phyloP scores from a whole-genome alignment of 306 rosid species.

The Heteromeles arbutifolia region DNA sequence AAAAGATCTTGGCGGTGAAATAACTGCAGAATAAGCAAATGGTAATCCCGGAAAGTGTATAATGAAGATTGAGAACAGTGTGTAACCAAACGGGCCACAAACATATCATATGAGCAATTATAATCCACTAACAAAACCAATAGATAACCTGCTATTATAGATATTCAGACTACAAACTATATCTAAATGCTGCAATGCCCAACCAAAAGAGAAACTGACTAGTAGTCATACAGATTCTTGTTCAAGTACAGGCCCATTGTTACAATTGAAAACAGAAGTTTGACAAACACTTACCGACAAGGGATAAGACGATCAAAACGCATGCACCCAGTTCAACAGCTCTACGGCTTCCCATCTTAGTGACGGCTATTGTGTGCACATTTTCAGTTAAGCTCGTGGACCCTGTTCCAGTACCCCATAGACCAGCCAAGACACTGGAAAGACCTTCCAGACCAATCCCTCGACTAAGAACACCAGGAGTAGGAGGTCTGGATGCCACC shows the following conservation, averaged over 20 bases:
- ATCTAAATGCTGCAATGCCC: neutral
- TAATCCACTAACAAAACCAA: neutral
- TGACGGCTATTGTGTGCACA: constrained; percentile 92
- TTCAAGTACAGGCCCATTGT: neutral
- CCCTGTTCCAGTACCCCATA: constrained; percentile 98
- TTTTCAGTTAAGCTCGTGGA: constrained; percentile 91
- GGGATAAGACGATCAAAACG: constrained; percentile 72
- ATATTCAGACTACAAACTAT: neutral
- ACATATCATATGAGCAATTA: neutral
- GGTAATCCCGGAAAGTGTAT: neutral
- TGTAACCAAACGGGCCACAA: neutral
- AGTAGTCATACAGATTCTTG: neutral
- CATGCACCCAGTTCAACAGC: constrained; percentile 95
- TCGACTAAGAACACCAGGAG: constrained; percentile 90
- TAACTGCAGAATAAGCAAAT: neutral
- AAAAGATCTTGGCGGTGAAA: neutral
- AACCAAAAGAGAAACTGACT: neutral
- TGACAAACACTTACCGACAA: constrained; percentile 56
- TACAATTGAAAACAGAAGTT: constrained; percentile 18
- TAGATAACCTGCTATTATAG: neutral
- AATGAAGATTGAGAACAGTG: neutral
- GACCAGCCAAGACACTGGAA: constrained; percentile 86
- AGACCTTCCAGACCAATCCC: constrained; percentile 97
- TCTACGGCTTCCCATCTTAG: constrained; percentile 98
- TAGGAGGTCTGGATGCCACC: constrained; percentile 98